phyloP scores from a whole-genome alignment of 2,329 filamentous ascomycete species.

The Chrysosporium keratinophilum region DNA sequence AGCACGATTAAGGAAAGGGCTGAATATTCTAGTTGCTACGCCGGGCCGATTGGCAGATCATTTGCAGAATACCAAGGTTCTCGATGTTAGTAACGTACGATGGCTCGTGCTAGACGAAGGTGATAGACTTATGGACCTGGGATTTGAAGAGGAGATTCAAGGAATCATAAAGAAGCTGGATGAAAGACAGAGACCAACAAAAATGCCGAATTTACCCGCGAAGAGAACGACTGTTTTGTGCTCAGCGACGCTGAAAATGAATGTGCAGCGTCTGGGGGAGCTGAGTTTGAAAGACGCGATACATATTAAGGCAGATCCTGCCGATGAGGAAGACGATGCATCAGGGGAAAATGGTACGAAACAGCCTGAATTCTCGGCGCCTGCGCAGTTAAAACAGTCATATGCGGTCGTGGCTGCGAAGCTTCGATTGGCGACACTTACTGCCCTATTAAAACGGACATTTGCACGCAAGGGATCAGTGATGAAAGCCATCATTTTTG shows the following conservation, averaged over 20 bases:
- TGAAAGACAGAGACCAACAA: constrained; percentile 51
- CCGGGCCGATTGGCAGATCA: constrained; percentile 87
- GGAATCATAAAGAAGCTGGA: constrained; percentile 74
- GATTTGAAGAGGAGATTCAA: constrained; percentile 88
- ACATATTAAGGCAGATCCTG: constrained; percentile 63
- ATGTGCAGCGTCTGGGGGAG: constrained; percentile 83
- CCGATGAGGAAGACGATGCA: constrained; percentile 43
- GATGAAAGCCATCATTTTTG: constrained; percentile 95
- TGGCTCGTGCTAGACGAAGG: constrained; percentile 96
- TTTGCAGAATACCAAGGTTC: constrained; percentile 77
- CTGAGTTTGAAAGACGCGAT: constrained; percentile 90
- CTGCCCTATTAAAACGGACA: constrained; percentile 71
- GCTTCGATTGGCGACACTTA: constrained; percentile 75
- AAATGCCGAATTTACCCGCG: constrained; percentile 56
- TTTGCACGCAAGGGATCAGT: constrained; percentile 82
- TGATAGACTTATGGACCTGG: constrained; percentile 95
- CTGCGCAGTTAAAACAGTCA: constrained; percentile 85
- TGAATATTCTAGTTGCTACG: constrained; percentile 93
- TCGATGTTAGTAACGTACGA: constrained; percentile 78
- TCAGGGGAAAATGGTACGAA: constrained; percentile 39
- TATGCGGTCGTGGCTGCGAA: constrained; percentile 84
- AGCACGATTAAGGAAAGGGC: constrained; percentile 79
- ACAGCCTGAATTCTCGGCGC: constrained; percentile 61
- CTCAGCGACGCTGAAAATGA: constrained; percentile 96
- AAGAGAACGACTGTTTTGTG: constrained; percentile 78